Percentiles rank a stretch among this genome's conserved stretches.
Evolutionary conservation across 495 filamentous ascomycete genomes (phyloP).

Genomic region (Xylaria scruposa): DNA sequence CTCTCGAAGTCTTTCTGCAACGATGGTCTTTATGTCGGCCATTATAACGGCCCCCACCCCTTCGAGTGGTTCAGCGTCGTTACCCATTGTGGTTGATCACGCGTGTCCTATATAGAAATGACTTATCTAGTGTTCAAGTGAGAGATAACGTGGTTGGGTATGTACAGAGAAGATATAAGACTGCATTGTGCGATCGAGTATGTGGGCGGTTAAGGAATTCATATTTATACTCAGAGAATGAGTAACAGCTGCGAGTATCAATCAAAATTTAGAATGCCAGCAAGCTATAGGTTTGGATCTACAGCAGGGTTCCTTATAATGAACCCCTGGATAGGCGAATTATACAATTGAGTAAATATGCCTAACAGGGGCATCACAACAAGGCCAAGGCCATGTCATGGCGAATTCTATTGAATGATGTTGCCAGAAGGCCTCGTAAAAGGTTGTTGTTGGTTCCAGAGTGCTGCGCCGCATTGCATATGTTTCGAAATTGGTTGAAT

Average conservation of each 20-base stretch:
- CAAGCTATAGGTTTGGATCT: background rate
- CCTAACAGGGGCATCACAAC: background rate
- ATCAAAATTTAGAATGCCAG: background rate
- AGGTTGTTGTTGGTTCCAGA: conserved; percentile 21
- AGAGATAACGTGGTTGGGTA: background rate
- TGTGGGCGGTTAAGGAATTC: background rate
- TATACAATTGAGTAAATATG: background rate
- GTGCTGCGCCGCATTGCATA: conserved; percentile 18
- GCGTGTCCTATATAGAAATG: background rate
- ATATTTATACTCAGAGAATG: background rate
- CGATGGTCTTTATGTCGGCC: background rate
- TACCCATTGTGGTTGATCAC: background rate
- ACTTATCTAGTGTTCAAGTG: background rate
- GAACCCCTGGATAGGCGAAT: background rate
- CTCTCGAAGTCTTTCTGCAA: conserved; percentile 3
- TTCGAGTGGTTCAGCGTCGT: background rate
- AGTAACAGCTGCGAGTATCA: background rate
- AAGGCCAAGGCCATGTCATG: background rate
- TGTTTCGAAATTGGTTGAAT: conserved; percentile 4
- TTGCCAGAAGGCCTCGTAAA: background rate
- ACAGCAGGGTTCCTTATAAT: background rate
- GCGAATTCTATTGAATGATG: background rate
- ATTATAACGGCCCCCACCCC: background rate
- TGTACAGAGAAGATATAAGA: background rate
- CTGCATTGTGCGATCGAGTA: background rate